Percentiles rank a stretch among this genome's conserved stretches.
phyloP scores from a whole-genome alignment of 2,329 filamentous ascomycete species.

The Fusarium sp. region DNA sequence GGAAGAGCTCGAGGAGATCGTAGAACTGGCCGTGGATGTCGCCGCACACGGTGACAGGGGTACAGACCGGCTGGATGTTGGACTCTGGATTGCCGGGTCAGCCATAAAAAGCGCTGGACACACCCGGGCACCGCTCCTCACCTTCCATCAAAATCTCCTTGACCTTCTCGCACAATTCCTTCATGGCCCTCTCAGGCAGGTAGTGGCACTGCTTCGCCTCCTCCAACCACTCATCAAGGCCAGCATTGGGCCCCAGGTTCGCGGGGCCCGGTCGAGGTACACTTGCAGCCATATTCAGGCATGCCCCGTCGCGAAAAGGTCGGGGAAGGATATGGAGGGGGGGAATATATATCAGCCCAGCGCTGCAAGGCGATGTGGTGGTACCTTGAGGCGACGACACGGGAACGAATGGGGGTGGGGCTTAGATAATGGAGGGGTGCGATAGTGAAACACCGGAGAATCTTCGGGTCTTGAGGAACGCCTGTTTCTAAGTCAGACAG shows the following conservation, averaged over 20 bases:
- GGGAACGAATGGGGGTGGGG: conserved; percentile 46
- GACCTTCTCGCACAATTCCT: conserved; percentile 97
- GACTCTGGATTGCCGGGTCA: conserved; percentile 73
- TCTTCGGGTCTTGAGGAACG: conserved; percentile 39
- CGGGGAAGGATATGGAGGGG: conserved; percentile 29
- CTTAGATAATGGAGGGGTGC: conserved; percentile 47
- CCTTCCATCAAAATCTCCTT: conserved; percentile 99
- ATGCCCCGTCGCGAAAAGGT: conserved; percentile 43
- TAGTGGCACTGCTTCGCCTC: conserved; percentile 98
- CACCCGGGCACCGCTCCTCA: conserved; percentile 51
- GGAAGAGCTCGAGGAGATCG: conserved; percentile 95
- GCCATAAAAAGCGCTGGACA: conserved; percentile 10
- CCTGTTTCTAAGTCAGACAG: neutral
- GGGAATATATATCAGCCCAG: conserved; percentile 41
- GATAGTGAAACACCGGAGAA: conserved; percentile 47
- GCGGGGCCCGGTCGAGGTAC: conserved; percentile 93
- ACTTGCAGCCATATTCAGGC: conserved; percentile 54
- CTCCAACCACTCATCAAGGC: conserved; percentile 95
- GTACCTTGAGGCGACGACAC: conserved; percentile 37
- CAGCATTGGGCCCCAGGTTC: conserved; percentile 83
- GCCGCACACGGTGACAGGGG: conserved; percentile 95
- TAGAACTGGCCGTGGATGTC: conserved; percentile 99
- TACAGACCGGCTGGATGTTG: conserved; percentile 97
- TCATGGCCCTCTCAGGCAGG: conserved; percentile 96
- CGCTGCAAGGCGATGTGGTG: conserved; percentile 42